phyloP scores from a whole-genome alignment of 352 stramenopile genomes.

The Phytophthora pini region DNA sequence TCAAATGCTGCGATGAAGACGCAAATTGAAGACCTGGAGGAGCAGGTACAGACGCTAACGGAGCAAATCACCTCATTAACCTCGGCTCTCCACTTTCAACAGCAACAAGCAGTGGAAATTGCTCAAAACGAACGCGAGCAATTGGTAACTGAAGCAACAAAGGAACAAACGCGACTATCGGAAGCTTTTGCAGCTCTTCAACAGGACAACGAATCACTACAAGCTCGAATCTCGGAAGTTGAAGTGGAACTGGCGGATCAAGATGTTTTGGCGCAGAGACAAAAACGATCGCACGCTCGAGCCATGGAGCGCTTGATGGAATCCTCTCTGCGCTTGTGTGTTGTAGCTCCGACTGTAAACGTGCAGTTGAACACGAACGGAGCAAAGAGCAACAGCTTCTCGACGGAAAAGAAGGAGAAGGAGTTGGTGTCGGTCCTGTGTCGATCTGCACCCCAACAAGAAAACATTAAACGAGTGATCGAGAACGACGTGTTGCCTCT shows the following conservation, averaged over 20 bases:
- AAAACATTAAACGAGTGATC: constrained; percentile 63
- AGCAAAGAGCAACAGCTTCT: neutral
- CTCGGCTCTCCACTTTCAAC: neutral
- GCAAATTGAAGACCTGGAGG: constrained; percentile 5
- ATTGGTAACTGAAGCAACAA: constrained; percentile 5
- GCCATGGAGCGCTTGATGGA: constrained; percentile 50
- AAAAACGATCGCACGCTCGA: constrained; percentile 38
- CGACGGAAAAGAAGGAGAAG: neutral
- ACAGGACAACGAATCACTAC: constrained; percentile 15
- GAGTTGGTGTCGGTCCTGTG: constrained; percentile 30
- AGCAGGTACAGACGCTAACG: constrained; percentile 5
- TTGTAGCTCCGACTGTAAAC: constrained; percentile 85
- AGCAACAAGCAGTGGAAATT: constrained; percentile 2
- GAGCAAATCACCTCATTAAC: constrained; percentile 9
- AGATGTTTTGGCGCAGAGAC: constrained; percentile 23
- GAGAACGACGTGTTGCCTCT: constrained; percentile 71
- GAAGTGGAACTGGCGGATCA: constrained; percentile 28
- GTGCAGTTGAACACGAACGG: constrained; percentile 62
- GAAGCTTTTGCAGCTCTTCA: constrained; percentile 8
- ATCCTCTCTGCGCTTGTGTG: constrained; percentile 67
- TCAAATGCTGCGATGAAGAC: constrained; percentile 2
- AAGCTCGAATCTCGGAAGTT: constrained; percentile 8
- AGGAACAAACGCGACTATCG: constrained; percentile 9
- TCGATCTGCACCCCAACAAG: constrained; percentile 32
- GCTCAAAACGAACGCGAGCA: constrained; percentile 4